A percentile compares a stretch with the other conserved stretches of the same genome.
Conservation (phyloP, 108 stramenopile genomes). For the Asterionellopsis glacialis region DNA sequence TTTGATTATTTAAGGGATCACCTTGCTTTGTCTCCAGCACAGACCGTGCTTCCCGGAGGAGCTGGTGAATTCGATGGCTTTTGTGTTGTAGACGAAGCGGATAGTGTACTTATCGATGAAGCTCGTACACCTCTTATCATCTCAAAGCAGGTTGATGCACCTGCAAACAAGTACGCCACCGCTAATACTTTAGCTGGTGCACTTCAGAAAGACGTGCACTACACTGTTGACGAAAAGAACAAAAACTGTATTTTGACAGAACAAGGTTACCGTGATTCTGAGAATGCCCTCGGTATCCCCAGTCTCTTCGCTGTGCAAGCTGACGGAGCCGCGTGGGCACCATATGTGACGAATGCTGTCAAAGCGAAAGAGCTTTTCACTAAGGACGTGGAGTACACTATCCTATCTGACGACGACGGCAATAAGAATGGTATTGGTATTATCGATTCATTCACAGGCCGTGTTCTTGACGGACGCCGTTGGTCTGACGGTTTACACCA, state of each 20-base stretch:
- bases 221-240: constrained; percentile 90
- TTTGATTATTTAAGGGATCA: constrained; percentile 95
- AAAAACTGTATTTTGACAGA: constrained; percentile 88
- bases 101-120: constrained; percentile 96
- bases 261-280: constrained; percentile 82
- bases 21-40: constrained; percentile 66
- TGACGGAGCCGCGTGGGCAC: constrained; percentile 86
- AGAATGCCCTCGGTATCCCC: constrained; percentile 77
- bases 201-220: constrained; percentile 82
- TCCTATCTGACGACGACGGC: constrained; percentile 44
- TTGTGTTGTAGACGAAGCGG: constrained; percentile 95
- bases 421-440: constrained; percentile 72
- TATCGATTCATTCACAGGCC: constrained; percentile 93
- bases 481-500: constrained; percentile 96
- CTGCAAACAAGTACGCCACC: constrained; percentile 72
- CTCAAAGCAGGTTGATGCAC: constrained; percentile 84
- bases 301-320: constrained; percentile 75
- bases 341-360: constrained; percentile 83
- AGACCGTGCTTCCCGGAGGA: constrained; percentile 74
- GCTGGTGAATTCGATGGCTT: constrained; percentile 78
- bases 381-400: constrained; percentile 86
- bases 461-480: constrained; percentile 92
- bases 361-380: constrained; percentile 94
- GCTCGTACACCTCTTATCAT: constrained; percentile 94
- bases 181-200: constrained; percentile 75